These are phyloP conservation scores for Symmetrospora coprosmae DNA, from an alignment of 768 basidiomycete genomes.

Conservation along the genomic window DNA sequence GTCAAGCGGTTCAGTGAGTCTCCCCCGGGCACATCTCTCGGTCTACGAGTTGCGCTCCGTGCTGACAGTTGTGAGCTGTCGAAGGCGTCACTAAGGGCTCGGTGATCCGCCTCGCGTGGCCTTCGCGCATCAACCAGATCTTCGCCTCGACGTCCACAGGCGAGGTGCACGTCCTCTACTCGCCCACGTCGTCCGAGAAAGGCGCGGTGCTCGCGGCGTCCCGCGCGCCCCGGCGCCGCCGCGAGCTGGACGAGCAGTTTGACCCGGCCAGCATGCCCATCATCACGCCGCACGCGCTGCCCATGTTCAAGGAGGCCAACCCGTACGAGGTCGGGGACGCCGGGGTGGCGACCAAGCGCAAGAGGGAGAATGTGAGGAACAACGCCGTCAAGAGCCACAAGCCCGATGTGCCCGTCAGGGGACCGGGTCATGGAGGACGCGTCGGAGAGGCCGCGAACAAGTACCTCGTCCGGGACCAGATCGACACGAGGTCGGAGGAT, in stretches of 20 bases:
- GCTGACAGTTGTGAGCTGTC: not conserved
- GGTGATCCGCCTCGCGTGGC: constrained; percentile 86
- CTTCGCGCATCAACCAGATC: constrained; percentile 95
- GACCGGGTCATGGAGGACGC: constrained; percentile 82
- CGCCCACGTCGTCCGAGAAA: constrained; percentile 72
- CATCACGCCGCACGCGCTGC: constrained; percentile 76
- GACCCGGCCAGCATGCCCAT: constrained; percentile 75
- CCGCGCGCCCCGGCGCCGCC: constrained; percentile 70
- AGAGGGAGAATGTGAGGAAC: constrained; percentile 69
- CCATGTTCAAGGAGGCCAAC: constrained; percentile 74
- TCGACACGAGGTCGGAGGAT: constrained; percentile 81
- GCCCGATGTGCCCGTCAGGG: constrained; percentile 81
- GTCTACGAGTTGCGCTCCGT: too few species aligned
- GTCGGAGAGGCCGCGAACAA: constrained; percentile 95
- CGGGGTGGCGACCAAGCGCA: constrained; percentile 50
- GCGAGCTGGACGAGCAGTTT: constrained; percentile 52
- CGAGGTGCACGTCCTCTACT: constrained; percentile 77
- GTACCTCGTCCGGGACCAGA: constrained; percentile 86
- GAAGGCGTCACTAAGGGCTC: constrained; percentile 35
- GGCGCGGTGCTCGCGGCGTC: constrained; percentile 79
- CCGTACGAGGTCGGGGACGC: constrained; percentile 41
- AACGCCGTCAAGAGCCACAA: constrained; percentile 83
- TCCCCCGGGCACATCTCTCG: too few species aligned
- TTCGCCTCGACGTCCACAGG: constrained; percentile 77
- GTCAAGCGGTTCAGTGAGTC: constrained; percentile 13